Conservation (phyloP, 2,329 filamentous ascomycete genomes). For the Arachnopeziza araneosa region DNA sequence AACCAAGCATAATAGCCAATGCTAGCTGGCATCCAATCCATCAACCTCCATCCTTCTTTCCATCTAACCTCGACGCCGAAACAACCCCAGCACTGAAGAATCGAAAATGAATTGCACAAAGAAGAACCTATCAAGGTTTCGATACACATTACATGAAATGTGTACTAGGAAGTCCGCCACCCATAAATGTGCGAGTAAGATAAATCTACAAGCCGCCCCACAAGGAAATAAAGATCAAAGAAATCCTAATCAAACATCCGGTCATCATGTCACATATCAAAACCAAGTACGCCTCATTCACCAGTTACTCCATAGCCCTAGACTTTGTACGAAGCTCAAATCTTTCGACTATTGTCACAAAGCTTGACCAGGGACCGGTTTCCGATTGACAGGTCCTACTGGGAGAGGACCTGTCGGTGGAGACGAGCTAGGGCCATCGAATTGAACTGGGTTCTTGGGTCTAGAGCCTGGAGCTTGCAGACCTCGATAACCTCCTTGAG, state of each 20-base stretch:
- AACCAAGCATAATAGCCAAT: neutral
- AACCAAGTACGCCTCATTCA: neutral
- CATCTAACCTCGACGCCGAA: neutral
- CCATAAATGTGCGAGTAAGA: neutral
- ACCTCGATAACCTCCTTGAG: constrained; percentile 17
- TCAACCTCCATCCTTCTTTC: neutral
- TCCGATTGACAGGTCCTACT: constrained; percentile 9
- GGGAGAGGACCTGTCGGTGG: constrained; percentile 10
- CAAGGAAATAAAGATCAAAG: neutral
- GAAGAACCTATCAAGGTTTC: neutral
- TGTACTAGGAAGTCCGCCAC: neutral
- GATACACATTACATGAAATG: neutral
- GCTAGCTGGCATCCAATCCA: too few species aligned
- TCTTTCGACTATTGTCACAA: constrained; percentile 14
- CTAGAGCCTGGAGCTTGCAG: constrained; percentile 21
- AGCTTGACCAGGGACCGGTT: constrained; percentile 31
- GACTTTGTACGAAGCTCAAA: constrained; percentile 1
- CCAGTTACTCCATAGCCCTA: neutral
- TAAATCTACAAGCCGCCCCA: neutral
- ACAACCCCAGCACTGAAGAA: neutral
- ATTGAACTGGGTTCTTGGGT: constrained; percentile 22
- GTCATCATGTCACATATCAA: constrained; percentile 4
- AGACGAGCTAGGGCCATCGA: constrained; percentile 7
- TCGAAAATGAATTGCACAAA: neutral
- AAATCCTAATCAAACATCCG: neutral